Conservation (phyloP, 1,284 basidiomycete genomes). For the Gomphus bonarii region DNA sequence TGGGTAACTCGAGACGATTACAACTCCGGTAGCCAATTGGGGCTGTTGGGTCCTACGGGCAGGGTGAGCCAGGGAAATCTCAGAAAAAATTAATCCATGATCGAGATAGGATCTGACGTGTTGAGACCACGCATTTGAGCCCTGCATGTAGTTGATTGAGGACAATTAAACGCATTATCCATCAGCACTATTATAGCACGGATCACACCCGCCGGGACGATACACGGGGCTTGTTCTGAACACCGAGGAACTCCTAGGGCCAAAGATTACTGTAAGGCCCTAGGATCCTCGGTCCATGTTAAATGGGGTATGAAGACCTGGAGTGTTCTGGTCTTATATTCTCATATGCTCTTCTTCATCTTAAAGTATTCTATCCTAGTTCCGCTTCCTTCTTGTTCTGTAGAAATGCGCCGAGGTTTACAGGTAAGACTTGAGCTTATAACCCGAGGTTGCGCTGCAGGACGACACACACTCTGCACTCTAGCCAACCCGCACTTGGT, state of each 20-base stretch:
- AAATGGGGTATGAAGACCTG: background rate
- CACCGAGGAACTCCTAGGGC: background rate
- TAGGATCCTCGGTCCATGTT: background rate
- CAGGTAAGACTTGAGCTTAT: background rate
- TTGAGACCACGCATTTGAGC: background rate
- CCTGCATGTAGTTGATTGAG: background rate
- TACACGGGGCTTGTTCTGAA: background rate
- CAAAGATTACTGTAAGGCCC: background rate
- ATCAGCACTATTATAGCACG: background rate
- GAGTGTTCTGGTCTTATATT: background rate
- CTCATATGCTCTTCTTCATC: background rate
- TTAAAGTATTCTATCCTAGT: background rate
- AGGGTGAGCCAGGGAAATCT: background rate
- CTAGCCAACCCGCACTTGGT: too few relatives aligned
- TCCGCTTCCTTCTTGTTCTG: background rate
- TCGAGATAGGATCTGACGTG: background rate
- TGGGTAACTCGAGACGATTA: background rate
- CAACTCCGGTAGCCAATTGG: background rate
- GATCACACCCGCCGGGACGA: background rate
- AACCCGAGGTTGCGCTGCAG: background rate
- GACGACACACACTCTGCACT: too few relatives aligned
- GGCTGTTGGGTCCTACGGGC: background rate
- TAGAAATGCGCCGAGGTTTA: too few relatives aligned
- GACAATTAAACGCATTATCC: background rate
- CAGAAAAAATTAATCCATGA: background rate